A percentile compares a stretch with the other conserved stretches of the same genome.
These are phyloP conservation scores for Coniochaeta hoffmannii DNA, from an alignment of 2,329 filamentous ascomycete genomes.

Conservation along the genomic window DNA sequence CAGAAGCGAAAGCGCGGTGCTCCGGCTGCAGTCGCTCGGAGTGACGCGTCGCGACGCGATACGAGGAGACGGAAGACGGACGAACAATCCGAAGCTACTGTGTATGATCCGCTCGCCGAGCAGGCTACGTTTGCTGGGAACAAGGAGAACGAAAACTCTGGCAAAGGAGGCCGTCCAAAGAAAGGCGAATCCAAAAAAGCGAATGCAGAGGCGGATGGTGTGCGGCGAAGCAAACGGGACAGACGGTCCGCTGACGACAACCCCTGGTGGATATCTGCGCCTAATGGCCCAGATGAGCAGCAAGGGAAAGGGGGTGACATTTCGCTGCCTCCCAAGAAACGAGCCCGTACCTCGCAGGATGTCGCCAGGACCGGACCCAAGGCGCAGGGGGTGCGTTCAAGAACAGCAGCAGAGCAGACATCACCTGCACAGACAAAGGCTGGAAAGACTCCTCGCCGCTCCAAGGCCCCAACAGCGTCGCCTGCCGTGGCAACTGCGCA, in stretches of 20 bases:
- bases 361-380: not conserved
- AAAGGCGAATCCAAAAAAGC: not conserved
- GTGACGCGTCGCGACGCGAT: conserved; percentile 14
- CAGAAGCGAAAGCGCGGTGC: conserved; percentile 29
- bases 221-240: conserved; percentile 11
- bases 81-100: not conserved
- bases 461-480: not conserved
- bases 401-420: not conserved
- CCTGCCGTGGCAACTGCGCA: conserved; percentile 5
- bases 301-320: not conserved
- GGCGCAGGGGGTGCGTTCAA: not conserved
- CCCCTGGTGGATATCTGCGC: conserved; percentile 6
- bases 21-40: conserved; percentile 10
- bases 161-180: conserved; percentile 11
- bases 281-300: not conserved
- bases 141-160: conserved; percentile 6
- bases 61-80: not conserved
- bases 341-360: not conserved
- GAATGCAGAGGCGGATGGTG: not conserved
- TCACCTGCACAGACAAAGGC: not conserved
- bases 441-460: not conserved
- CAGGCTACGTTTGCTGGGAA: not conserved
- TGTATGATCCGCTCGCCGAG: not conserved
- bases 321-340: not conserved
- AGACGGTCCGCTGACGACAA: conserved; percentile 10